Base-by-base conservation (phyloP, 2,329 filamentous ascomycete species). In the Kalmusia sp. region DNA sequence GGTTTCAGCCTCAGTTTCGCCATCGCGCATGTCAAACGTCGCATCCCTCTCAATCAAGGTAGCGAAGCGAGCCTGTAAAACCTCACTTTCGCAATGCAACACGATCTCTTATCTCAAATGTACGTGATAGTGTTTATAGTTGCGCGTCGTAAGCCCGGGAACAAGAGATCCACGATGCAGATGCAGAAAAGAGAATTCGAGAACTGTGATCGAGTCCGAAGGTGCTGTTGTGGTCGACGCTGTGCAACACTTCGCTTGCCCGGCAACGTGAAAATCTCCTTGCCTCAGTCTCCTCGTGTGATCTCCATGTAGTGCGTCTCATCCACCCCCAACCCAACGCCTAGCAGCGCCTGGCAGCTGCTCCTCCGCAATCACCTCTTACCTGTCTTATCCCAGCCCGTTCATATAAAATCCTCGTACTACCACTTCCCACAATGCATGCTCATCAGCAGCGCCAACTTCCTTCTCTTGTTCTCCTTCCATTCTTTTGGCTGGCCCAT, bases 401-500 rank as follows among this genome's bases (percentile, higher is more conserved):
- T n/a, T n/a, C 19, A 38, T 38, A 38, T 38, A 38, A 38, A 38
- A 22, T 19, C 11, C 35, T 24, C 4, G 19, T 2, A 22, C 6
- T 12, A 12, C n/a, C 4, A 38, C 4, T 22, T n/a, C 9, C 11
- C 6, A 38, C 6, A 24, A 38, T 24, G 19, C 35, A 14, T 12
- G 19, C 11, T 38, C 35, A 38, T 38, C 35, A 22, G 35, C 35
- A 38, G 22, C 35, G 19, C 22, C 35, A 19, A 22, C 19, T 38
- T 38, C 35, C 35, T 38, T 38, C 35, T 22, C 19, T 38, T 38
- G 3, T 9, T 22, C 6, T 6, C 35, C 24, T 38, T 38, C 17
- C 35, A 38, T 38, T 38, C 19, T 24, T 38, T 38, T 38, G 35
- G 35, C 35, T 38, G 35, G 35, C 15, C 35, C 35, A 38, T 38